Conservation (phyloP, 176 grass and related monocot genomes). For the Cocos nucifera region DNA sequence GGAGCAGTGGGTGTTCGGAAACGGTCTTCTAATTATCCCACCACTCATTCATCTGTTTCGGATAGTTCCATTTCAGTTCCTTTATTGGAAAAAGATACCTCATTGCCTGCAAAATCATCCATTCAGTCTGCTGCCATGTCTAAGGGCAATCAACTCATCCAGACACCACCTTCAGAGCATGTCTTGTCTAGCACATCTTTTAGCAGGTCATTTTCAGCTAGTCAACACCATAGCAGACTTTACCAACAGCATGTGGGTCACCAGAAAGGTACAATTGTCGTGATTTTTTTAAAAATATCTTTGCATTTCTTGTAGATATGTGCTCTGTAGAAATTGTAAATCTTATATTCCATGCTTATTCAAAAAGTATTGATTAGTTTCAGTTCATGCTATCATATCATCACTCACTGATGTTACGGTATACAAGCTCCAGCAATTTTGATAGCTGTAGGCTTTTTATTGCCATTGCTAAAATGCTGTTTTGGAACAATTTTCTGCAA, state of each 20-base stretch:
- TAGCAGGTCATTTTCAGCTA: slow-evolving; percentile 28
- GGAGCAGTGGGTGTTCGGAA: slow-evolving; percentile 31
- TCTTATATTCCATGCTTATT: too few relatives aligned
- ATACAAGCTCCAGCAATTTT: too few relatives aligned
- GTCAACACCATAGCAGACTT: slow-evolving; percentile 31
- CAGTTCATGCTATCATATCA: too few relatives aligned
- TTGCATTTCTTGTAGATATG: too few relatives aligned
- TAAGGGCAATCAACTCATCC: slow-evolving; percentile 33
- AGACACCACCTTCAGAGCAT: slow-evolving; percentile 25
- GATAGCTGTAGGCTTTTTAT: too few relatives aligned
- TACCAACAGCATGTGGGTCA: slow-evolving; percentile 32
- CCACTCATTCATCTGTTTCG: slow-evolving; percentile 26
- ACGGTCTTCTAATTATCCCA: slow-evolving; percentile 13
- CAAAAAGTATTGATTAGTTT: too few relatives aligned
- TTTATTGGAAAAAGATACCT: slow-evolving; percentile 30
- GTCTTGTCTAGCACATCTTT: slow-evolving; percentile 28
- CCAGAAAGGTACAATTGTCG: slow-evolving; percentile 43
- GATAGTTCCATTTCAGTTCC: slow-evolving; percentile 21
- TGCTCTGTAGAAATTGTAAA: too few relatives aligned
- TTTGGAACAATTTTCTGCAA: too few relatives aligned
- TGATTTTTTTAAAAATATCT: neutral
- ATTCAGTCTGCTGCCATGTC: slow-evolving; percentile 25
- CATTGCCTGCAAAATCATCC: slow-evolving; percentile 21
- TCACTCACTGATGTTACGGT: too few relatives aligned
- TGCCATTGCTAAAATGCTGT: too few relatives aligned